Conservation (phyloP, 73 alveolate species). For the Paramecium octaurelia region DNA sequence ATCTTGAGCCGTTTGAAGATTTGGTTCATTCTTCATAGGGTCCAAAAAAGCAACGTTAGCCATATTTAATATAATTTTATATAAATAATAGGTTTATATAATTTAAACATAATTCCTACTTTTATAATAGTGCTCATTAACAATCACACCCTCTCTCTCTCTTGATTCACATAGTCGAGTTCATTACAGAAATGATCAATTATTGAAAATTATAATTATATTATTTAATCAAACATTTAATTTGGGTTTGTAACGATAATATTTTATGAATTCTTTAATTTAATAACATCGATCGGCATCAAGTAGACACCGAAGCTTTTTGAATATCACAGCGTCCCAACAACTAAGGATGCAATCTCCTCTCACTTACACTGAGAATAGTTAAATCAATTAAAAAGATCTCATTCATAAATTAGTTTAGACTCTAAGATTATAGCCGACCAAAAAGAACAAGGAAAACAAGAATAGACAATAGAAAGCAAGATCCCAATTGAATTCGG, state of each 20-base stretch:
- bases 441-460: neutral
- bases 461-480: neutral
- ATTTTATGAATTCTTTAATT: neutral
- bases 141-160: too few species aligned
- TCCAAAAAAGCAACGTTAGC: conserved; percentile 12
- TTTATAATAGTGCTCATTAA: neutral
- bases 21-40: conserved; percentile 22
- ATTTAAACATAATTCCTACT: neutral
- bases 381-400: neutral
- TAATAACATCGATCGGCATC: neutral
- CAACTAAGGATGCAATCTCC: neutral
- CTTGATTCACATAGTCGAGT: neutral
- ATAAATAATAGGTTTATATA: neutral
- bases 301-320: neutral
- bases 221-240: neutral
- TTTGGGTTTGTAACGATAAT: neutral
- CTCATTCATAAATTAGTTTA: neutral
- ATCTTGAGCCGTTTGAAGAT: conserved; percentile 5
- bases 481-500: neutral
- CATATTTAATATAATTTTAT: neutral
- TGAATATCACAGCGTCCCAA: neutral
- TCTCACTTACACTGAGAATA: neutral
- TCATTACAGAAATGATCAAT: neutral
- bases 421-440: neutral
- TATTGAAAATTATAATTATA: neutral